These are phyloP conservation scores for Pinus albicaulis DNA, from an alignment of 75 land plant genomes.

Conservation along the genomic window DNA sequence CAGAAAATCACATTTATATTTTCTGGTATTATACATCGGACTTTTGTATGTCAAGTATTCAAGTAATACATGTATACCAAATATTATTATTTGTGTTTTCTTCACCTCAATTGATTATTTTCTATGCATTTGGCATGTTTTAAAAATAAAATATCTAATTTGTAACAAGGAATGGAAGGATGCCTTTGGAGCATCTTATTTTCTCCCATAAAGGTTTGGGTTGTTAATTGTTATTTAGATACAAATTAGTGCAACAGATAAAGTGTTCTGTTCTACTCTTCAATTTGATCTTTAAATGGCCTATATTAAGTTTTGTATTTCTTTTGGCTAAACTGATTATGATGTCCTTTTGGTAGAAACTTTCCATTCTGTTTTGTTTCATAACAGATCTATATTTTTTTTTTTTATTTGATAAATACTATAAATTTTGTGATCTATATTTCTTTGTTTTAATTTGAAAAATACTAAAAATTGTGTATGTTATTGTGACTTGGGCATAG, in stretches of 20 bases:
- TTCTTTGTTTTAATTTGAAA: neutral
- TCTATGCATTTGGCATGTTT: too few relatives aligned
- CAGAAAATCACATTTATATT: too few relatives aligned
- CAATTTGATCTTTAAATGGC: neutral
- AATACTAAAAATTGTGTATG: neutral
- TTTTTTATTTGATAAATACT: too few relatives aligned
- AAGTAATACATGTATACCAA: neutral
- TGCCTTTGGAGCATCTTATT: neutral
- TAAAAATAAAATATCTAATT: neutral
- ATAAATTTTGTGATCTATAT: too few relatives aligned
- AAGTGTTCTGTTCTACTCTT: too few relatives aligned
- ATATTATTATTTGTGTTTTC: neutral
- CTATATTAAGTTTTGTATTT: neutral
- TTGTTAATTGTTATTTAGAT: neutral
- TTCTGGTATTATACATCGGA: too few relatives aligned
- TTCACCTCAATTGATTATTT: neutral
- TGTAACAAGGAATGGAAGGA: neutral
- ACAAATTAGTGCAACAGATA: neutral
- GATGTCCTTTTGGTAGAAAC: neutral
- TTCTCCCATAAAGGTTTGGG: neutral
- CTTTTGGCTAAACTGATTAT: neutral
- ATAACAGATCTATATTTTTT: neutral
- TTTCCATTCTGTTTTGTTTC: neutral
- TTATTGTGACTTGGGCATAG: conserved; percentile 22
- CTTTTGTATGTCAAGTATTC: neutral